A percentile compares a stretch with the other conserved stretches of the same genome.
Conservation (phyloP, 495 filamentous ascomycete genomes). For the Bathelium albidoporum region DNA sequence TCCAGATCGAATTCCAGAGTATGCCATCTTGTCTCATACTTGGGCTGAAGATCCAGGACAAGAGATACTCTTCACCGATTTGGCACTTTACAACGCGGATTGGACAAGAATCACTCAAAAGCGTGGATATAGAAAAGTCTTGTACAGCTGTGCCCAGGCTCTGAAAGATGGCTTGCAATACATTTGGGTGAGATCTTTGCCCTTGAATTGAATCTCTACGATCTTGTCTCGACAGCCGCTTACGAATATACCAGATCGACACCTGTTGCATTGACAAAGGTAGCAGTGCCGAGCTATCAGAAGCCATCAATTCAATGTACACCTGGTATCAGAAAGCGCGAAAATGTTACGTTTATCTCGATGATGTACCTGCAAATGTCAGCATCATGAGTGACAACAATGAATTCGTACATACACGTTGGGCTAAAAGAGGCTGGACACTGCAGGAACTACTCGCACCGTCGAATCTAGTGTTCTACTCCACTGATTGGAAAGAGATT, state of each 20-base stretch:
- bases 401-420: slow-evolving; percentile 1
- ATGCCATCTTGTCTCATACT: slow-evolving; percentile 15
- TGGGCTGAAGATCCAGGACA: slow-evolving; percentile 7
- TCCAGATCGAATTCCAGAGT: slow-evolving; percentile 6
- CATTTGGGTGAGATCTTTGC: slow-evolving; percentile 5
- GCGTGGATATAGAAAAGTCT: slow-evolving; percentile 4
- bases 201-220: not conserved
- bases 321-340: slow-evolving; percentile 12
- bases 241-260: not conserved
- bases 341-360: slow-evolving; percentile 15
- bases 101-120: not conserved
- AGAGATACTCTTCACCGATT: slow-evolving; percentile 12
- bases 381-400: not conserved
- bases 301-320: slow-evolving; percentile 17
- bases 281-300: slow-evolving; percentile 11
- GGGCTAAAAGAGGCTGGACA: slow-evolving; percentile 14
- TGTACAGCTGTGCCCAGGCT: slow-evolving; percentile 9
- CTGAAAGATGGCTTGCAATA: slow-evolving; percentile 4
- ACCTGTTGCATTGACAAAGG: slow-evolving; percentile 16
- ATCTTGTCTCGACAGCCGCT: not conserved
- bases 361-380: slow-evolving; percentile 10
- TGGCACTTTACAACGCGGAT: not conserved
- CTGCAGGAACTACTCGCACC: slow-evolving; percentile 13
- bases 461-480: slow-evolving; percentile 7
- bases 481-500: slow-evolving; percentile 3